Base-by-base conservation (phyloP, 768 basidiomycete genomes). In the Kwoniella europaea region DNA sequence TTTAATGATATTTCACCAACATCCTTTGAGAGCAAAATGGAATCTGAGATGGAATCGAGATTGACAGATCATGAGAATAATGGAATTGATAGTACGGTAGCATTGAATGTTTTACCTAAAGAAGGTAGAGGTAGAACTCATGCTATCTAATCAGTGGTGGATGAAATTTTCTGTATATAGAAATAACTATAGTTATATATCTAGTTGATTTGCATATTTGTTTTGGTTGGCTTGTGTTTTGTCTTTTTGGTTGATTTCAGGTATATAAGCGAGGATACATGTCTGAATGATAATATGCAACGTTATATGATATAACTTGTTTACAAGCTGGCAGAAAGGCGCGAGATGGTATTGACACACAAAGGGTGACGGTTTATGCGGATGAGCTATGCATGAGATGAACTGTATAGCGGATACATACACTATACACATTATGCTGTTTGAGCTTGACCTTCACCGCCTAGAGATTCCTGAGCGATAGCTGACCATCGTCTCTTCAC, bases 71-170 rank as follows among this genome's bases (percentile, higher is more conserved):
- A 22, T 1, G 41, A 61, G 10, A 24, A 44, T 55, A 54, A 63
- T 27, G 71, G 55, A 16, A 43, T 57, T 20, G 68, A 71, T 10
- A 72, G 70, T 41, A 78, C 76, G 24, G 64, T 73, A 15, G 72
- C 73, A 50, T 63, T 77, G 18, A 73, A 73, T 29, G 66, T 54
- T 27, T 60, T 77, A 16, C 64, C 65, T 27, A 74, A 72, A 63
- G 71, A 67, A 27, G 56, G 55, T 4, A 44, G 13, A 41, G 55
- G 55, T 27, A 67, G 71, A 27, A 55, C 53, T 27, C 64, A 70
- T 41, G 71, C 71, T 20, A 29, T 69, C 9, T 71, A 71, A 44
- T 18, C 55, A 29, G 27, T 22, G 18, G 29, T 20, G 4, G n/a
- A 6, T 35, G 54, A 55, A 3, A 12, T 6, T 7, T 24, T 55